A percentile compares a stretch with the other conserved stretches of the same genome.
Conservation (phyloP, 371 early-diverging fungal genomes). For the Lichtheimia hyalospora region DNA sequence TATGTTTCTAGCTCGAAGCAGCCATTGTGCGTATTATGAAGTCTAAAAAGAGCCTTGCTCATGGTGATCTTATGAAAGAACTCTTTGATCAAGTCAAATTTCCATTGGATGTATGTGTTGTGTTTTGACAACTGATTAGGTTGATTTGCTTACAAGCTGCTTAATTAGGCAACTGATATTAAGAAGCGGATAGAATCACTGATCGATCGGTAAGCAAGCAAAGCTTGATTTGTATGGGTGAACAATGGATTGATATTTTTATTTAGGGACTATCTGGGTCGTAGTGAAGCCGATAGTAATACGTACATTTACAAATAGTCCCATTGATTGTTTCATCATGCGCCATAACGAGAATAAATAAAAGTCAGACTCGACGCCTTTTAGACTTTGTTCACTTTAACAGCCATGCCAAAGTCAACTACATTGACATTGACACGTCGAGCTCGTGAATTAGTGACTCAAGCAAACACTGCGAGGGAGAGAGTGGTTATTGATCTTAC, state of each 20-base stretch:
- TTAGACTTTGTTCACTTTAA: too few species aligned
- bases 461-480: too few species aligned
- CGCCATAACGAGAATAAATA: too few species aligned
- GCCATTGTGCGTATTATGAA: conserved; percentile 96
- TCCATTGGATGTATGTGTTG: conserved; percentile 60
- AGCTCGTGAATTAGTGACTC: too few species aligned
- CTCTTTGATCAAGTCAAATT: conserved; percentile 78
- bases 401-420: too few species aligned
- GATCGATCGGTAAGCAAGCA: conserved; percentile 64
- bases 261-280: conserved; percentile 6
- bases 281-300: conserved; percentile 3
- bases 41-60: conserved; percentile 69
- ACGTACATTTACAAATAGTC: conserved; percentile 10
- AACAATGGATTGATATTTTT: background rate
- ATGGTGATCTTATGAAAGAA: conserved; percentile 69
- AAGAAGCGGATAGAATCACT: conserved; percentile 91
- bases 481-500: too few species aligned
- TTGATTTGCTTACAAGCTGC: conserved; percentile 7
- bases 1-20: conserved; percentile 72
- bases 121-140: background rate
- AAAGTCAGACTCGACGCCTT: too few species aligned
- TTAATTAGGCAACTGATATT: conserved; percentile 60
- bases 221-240: background rate
- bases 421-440: too few species aligned
- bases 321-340: background rate